Base-by-base conservation (phyloP, 2,329 filamentous ascomycete species). In the Nakataea oryzae region DNA sequence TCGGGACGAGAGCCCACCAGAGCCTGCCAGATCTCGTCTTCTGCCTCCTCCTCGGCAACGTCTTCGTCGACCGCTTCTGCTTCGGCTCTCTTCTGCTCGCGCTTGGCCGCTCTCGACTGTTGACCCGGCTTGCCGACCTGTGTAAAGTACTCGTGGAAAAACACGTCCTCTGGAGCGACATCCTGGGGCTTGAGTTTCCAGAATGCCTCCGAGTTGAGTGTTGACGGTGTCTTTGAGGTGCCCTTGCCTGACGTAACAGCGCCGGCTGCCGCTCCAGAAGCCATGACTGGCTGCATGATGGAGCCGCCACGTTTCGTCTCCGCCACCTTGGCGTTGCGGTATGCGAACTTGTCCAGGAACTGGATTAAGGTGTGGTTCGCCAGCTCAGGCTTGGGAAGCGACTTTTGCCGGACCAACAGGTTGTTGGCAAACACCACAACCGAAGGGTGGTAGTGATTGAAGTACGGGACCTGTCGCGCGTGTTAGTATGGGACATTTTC, bases 281-380 rank as follows among this genome's bases (percentile, higher is more conserved):
- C 77, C 41, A 77, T 74, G 28, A 97, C 84, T 54, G 96, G 95
- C 74, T 99, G 95, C 95, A 99, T 99, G 74, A 99, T 96, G 29
- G 92, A 97, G 30, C 84, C 82, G 59, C 96, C 96, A 66, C 90
- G 89, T 32, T 85, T 80, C 34, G 79, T 74, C 60, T 84, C 80
- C 21, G 82, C 83, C 4, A 86, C 79, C 79, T 96, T 96, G 65
- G 93, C 87, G 69, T 95, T 96, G 67, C 91, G 88, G 81, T 97
- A 99, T n/a, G 96, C 91, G 74, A 99, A 99, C 68, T 96, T 93
- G 76, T 99, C 95, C 63, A 99, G 81, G 81, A 99, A 99, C 73
- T 96, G 89, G 70, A 95, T 95, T 59, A 99, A 83, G 1, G 91
- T 95, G 73, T 97, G 93, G 63, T 91, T 87, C 21, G 90, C 88